Base-by-base conservation (phyloP, 2,329 filamentous ascomycete genomes). In the Colletotrichum paranaense region DNA sequence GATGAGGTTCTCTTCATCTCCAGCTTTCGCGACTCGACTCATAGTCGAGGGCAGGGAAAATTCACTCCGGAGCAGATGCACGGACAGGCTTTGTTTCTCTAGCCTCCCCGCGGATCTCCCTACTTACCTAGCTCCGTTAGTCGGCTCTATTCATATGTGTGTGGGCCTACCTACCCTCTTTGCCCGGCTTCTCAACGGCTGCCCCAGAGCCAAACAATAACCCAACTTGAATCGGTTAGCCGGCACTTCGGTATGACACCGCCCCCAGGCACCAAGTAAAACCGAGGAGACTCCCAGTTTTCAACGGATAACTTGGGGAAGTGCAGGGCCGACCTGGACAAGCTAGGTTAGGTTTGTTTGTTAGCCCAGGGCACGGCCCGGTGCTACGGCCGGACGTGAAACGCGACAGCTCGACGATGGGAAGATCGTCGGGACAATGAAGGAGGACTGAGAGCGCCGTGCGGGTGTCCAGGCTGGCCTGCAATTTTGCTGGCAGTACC, bases 371-470 rank as follows among this genome's bases (percentile, higher is more conserved):
- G 71, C 71, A 73, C 71, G 71, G 71, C 56, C 60, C 46, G 55
- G 71, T 60, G 60, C 67, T 62, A 57, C 67, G 71, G 67, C 56
- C 26, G 28, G 38, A 62, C 26, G 38, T 71, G 71, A 73, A 73
- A 73, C 71, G 12, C 67, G 67, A 73, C 71, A 73, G 67, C 60
- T 71, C 30, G 28, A 49, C 55, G 38, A 62, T 26, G 46, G 35
- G 49, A 62, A 16, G 66, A 71, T 73, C 67, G 67, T 66, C 67
- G 38, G 67, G 60, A 65, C 67, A 57, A 58, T 64, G 59, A 19
- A 28, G 30, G 67, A 62, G 71, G 67, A 69, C 60, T 66, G 71
- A 70, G 71, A 65, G 62, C 30, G 56, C 49, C 38, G 22, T 42
- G 38, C 46, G 49, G 28, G 26, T 35, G 9, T 56, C 22, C 11